Evolutionary conservation across 2,329 filamentous ascomycete genomes (phyloP), one percentile per base, ranked within the genome.

Genomic region (Microsporum audouinii): DNA sequence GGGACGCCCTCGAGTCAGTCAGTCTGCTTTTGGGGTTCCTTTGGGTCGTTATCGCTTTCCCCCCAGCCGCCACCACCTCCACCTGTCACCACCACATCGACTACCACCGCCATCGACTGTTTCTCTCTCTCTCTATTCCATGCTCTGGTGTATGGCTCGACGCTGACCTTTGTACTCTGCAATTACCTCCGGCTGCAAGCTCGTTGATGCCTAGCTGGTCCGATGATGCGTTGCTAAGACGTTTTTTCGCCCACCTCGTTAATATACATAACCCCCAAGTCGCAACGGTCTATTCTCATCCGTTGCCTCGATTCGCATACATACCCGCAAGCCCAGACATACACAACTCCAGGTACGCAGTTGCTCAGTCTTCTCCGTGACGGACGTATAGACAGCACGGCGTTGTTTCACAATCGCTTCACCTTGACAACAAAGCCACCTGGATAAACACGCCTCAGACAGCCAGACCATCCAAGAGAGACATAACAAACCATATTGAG

Each of bases 131-230:
- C 36, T 14, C 14, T 17, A 51, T n/a, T 47, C 45, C 47, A 31
- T 23, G 17, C 17, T 23, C 51, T 27, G 59, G 38, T 27, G 59
- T 31, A 31, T 61, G 53, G 59, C 51, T 57, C 3, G 59, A 49
- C 29, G 53, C 39, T 27, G 47, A 51, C 39, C 38, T 47, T 23
- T 33, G 31, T 5, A 49, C 14, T 31, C 49, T 31, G 49, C 49
- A 55, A 55, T 55, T 36, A 49, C 31, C n/a, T 55, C n/a, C 31
- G 31, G 29, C 49, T 36, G 49, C 31, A 31, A 55, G 49, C 49
- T 12, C 31, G n/a, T 55, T 31, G 33, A 55, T 36, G 36, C 43
- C 56, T 58, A 58, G 45, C 39, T 4, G 49, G 31, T 17, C 17
- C 33, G 33, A 55, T n/a, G 14, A 55, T 55, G 49, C 29, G 31